Conservation (phyloP, 371 early-diverging fungal genomes). For the Mucor indicus region DNA sequence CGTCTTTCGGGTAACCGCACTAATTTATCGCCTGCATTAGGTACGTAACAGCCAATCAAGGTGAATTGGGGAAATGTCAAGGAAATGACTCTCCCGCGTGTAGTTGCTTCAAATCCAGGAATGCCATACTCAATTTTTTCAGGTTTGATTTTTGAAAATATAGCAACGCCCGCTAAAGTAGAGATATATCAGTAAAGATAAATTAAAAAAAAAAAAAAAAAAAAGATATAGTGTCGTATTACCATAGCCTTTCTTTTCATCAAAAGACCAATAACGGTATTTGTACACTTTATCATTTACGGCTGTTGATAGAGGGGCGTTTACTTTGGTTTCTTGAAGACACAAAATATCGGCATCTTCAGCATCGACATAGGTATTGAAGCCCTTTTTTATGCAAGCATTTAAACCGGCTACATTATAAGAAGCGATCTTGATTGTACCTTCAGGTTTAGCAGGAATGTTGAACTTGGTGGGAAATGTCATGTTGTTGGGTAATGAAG, state of each 20-base stretch:
- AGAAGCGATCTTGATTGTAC: slow-evolving; percentile 69
- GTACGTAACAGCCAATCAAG: slow-evolving; percentile 78
- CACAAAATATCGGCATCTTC: slow-evolving; percentile 86
- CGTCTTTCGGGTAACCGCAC: slow-evolving; percentile 62
- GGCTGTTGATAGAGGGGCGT: slow-evolving; percentile 43
- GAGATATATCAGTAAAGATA: too few species aligned
- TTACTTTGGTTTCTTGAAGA: slow-evolving; percentile 85
- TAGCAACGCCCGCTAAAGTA: slow-evolving; percentile 64
- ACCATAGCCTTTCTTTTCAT: slow-evolving; percentile 82
- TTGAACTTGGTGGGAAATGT: slow-evolving; percentile 56
- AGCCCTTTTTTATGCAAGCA: slow-evolving; percentile 79
- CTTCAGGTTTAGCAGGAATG: slow-evolving; percentile 45
- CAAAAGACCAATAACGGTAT: slow-evolving; percentile 67
- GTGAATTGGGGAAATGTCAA: slow-evolving; percentile 65
- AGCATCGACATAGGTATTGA: slow-evolving; percentile 69
- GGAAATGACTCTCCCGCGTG: slow-evolving; percentile 77
- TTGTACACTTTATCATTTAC: slow-evolving; percentile 65
- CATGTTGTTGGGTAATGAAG: slow-evolving; percentile 58
- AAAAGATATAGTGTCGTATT: too few species aligned
- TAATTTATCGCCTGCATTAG: slow-evolving; percentile 79
- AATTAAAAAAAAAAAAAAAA: too few species aligned
- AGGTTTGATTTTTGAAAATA: slow-evolving; percentile 81
- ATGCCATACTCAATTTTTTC: slow-evolving; percentile 61
- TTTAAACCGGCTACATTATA: slow-evolving; percentile 81
- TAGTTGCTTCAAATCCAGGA: slow-evolving; percentile 44